Evolutionary conservation across 768 basidiomycete genomes (phyloP), one percentile per base, ranked within the genome.

Genomic region (Kwoniella newhampshirensis): DNA sequence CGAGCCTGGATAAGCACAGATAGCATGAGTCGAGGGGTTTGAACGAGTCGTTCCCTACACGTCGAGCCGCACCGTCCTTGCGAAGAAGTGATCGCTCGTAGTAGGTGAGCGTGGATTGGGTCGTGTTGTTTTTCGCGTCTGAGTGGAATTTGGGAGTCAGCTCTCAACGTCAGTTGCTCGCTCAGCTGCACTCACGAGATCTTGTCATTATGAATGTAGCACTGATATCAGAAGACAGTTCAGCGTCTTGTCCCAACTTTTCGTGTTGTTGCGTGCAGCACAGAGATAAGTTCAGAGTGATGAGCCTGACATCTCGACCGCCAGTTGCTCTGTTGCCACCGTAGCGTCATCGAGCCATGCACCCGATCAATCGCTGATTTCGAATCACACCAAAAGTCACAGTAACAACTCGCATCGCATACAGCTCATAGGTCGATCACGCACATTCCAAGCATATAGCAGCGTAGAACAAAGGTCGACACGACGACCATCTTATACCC

Each of bases 11-110:
- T 32, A 96, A 79, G 75, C 94, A 99, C 13, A 96, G 82, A 4
- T 87, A 82, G 73, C 96, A 98, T 0, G 90, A 86, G 75, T 96
- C 90, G 74, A 96, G 92, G 49, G 83, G 83, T 36, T 91, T 85
- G 87, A 93, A 90, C 11, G 88, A 91, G 75, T 96, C 92, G 73
- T 89, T 87, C 32, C 91, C 92, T 71, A 92, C 59, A 4, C 77
- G 69, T 55, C 67, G 62, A 13, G 70, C 57, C 35, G 64, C 72
- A 26, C 41, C 49, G 30, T 60, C 63, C 37, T 67, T 63, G 3
- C 66, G 61, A 5, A 71, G 64, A 6, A 69, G 64, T 13, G 67
- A 64, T 7, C 73, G 67, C 45, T 75, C 73, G 32, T 75, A 71
- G 43, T 64, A 58, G 5, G 66, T 68, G 30, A 69, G 50, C 2